Evolutionary conservation across 2,329 filamentous ascomycete species (phyloP).

Genomic region (Paecilomyces formosus): DNA sequence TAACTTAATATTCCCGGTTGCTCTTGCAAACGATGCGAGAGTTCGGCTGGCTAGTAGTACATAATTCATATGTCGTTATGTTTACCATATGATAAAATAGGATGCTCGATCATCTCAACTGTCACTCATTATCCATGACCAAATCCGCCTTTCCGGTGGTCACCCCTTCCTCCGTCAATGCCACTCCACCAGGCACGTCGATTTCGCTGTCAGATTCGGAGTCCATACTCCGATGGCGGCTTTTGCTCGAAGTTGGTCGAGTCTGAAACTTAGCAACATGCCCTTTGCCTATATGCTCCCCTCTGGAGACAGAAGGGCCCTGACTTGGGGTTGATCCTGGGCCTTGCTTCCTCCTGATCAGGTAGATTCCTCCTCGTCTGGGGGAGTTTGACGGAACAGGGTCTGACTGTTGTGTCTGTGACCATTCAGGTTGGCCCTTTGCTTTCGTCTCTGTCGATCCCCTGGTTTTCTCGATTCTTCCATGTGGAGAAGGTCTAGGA

Average conservation of each 20-base stretch:
- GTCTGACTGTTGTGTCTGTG: not conserved
- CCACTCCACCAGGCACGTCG: not conserved
- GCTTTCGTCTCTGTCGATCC: not conserved
- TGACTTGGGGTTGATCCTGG: not conserved
- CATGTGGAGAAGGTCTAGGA: not conserved
- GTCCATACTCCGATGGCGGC: not conserved
- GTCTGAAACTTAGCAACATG: not conserved
- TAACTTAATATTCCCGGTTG: not conserved
- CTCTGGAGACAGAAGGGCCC: not conserved
- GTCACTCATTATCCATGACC: not conserved
- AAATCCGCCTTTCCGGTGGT: not conserved
- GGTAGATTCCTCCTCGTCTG: not conserved
- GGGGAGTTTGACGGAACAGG: not conserved
- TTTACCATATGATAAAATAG: not conserved
- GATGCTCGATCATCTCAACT: not conserved
- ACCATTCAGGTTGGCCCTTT: not conserved
- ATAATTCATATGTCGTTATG: not conserved
- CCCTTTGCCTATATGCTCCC: not conserved
- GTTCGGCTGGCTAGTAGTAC: not conserved
- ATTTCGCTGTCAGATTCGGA: conserved; percentile 12
- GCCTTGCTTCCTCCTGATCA: not conserved
- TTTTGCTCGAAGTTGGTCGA: not conserved
- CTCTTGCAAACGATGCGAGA: not conserved
- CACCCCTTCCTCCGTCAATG: not conserved
- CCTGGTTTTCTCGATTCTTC: not conserved